Base-by-base conservation (phyloP, 345 rosid genomes). In the Turritis glabra region DNA sequence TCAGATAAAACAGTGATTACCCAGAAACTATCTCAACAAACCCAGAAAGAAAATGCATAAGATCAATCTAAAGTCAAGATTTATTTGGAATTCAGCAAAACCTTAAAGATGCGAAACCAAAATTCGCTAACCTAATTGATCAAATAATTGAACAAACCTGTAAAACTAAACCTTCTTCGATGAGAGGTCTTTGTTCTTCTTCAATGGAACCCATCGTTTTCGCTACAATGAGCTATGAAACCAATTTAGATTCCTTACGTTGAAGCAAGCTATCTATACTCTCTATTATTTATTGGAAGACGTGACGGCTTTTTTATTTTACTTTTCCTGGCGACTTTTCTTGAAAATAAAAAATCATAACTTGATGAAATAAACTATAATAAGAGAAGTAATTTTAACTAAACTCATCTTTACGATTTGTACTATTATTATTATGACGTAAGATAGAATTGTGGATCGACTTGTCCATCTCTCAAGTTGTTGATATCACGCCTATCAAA, bases 161-260 rank as follows among this genome's bases (percentile, higher is more conserved):
- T 3, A 67, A 0, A 1, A 70, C 37, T n/a, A 81, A 77, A 51
- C 86, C 91, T 47, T 81, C 76, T 80, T 90, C 93, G 76, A 90
- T 60, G 59, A 81, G 85, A 64, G 86, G 62, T 27, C 78, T 70
- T 15, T 84, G 22, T 2, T 61, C 84, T 62, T 85, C 91, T 54
- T 84, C 90, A 33, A 76, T 43, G 15, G 93, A 85, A 57, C 86
- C 90, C 90, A 90, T 86, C 44, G 25, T 53, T 27, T 17, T 67
- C 41, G 50, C 4, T 30, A 22, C 56, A 2, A 50, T 22, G 33
- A 14, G 35, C 47, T 3, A n/a, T n/a, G n/a, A 5, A n/a, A 56
- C 25, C 12, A 57, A 38, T 40, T 67, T 60, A 60, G 76, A 77
- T 63, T 76, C 80, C 75, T 30, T 32, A 51, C 47, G 69, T 32